A percentile compares a stretch with the other conserved stretches of the same genome.
Evolutionary conservation across 768 basidiomycete genomes (phyloP).

Genomic region (Leccinum pellstonianum): DNA sequence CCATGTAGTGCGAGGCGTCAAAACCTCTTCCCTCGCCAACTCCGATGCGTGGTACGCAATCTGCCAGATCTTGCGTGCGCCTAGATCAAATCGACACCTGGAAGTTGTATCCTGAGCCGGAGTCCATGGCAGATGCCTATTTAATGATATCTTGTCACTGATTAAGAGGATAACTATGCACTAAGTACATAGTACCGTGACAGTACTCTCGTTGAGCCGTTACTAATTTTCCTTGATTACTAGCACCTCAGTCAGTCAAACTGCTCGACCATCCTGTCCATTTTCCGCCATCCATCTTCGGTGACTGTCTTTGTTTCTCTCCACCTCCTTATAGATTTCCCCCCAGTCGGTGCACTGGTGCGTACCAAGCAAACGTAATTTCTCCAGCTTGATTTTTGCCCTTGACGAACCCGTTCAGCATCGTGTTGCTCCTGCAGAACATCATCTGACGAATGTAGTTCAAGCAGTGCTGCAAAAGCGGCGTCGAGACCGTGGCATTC

Average conservation of each 20-base stretch:
- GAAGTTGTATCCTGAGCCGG: too few species aligned
- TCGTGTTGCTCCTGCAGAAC: conserved; percentile 7
- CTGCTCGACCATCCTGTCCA: background rate
- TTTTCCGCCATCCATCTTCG: background rate
- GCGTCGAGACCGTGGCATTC: background rate
- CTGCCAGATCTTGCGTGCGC: too few species aligned
- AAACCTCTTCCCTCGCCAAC: too few species aligned
- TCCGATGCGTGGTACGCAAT: too few species aligned
- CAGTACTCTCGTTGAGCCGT: too few species aligned
- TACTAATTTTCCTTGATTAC: too few species aligned
- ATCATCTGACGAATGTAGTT: conserved; percentile 10
- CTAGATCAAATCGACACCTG: too few species aligned
- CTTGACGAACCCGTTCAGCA: conserved; percentile 1
- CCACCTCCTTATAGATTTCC: background rate
- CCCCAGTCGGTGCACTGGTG: conserved; percentile 5
- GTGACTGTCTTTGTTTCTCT: background rate
- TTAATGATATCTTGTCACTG: too few species aligned
- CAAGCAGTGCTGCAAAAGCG: conserved; percentile 3
- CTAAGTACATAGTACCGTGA: too few species aligned
- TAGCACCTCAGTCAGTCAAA: background rate
- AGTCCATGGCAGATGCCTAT: too few species aligned
- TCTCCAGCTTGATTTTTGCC: background rate
- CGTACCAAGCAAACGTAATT: background rate
- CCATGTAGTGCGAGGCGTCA: too few species aligned
- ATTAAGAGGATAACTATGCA: too few species aligned